Evolutionary conservation across 768 basidiomycete species (phyloP).

Genomic region (Lactarius trivialis): DNA sequence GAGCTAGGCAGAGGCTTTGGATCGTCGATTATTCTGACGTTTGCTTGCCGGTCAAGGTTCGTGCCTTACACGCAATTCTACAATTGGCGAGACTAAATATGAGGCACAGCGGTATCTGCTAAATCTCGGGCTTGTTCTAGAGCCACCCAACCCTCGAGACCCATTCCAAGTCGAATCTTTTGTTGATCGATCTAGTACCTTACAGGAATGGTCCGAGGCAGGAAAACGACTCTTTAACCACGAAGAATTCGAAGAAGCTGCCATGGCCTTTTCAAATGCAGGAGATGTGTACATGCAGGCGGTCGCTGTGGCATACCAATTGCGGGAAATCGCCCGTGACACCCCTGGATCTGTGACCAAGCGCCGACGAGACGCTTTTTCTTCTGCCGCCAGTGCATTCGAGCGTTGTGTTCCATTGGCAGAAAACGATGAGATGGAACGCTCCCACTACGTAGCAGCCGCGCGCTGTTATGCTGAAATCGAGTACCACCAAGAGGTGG

Average conservation of each 20-base stretch:
- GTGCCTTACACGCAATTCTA: conserved; percentile 31
- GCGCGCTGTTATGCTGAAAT: conserved; percentile 14
- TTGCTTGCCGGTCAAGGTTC: conserved; percentile 38
- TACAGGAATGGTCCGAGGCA: conserved; percentile 12
- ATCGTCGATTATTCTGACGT: conserved; percentile 53
- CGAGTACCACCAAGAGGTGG: not conserved
- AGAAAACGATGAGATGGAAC: not conserved
- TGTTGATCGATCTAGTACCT: not conserved
- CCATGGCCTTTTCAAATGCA: conserved; percentile 9
- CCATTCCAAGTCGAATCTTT: not conserved
- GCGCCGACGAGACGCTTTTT: conserved; percentile 7
- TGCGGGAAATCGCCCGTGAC: conserved; percentile 9
- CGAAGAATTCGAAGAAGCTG: conserved; percentile 13
- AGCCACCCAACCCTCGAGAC: not conserved
- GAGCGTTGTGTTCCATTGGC: conserved; percentile 2
- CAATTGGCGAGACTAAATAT: not conserved
- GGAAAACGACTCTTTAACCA: conserved; percentile 2
- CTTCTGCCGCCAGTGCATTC: not conserved
- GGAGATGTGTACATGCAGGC: conserved; percentile 1
- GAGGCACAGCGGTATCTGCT: conserved; percentile 4
- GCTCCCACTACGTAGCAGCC: not conserved
- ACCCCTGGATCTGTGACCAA: not conserved
- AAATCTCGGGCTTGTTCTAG: not conserved
- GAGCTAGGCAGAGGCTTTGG: conserved; percentile 66
- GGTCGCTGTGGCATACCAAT: conserved; percentile 4